Evolutionary conservation across 805 yeast genomes (phyloP).

Genomic region (Vanderwaltozyma verrucispora): DNA sequence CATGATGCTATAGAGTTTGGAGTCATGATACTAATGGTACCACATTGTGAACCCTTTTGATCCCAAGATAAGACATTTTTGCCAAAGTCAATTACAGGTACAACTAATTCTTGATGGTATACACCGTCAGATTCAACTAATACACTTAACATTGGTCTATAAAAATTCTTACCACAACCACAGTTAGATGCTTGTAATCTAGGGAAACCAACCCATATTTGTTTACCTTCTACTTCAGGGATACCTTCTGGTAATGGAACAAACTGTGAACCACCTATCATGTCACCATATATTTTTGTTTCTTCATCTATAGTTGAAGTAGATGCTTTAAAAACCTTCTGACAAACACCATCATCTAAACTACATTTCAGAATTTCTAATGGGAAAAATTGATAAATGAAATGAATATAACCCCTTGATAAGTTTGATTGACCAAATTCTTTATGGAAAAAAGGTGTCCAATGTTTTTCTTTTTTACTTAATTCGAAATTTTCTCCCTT

Average conservation of each 20-base stretch:
- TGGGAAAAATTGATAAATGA: conserved; percentile 8
- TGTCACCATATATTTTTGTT: conserved; percentile 2
- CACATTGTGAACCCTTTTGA: conserved; percentile 5
- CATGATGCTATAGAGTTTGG: conserved; percentile 10
- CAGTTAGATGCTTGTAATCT: conserved; percentile 5
- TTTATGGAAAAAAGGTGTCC: conserved; percentile 10
- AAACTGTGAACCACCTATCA: conserved; percentile 10
- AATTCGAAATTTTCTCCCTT: conserved; percentile 2
- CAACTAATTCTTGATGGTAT: conserved; percentile 8
- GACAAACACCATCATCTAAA: conserved; percentile 10
- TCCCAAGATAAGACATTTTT: conserved; percentile 8
- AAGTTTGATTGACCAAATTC: conserved; percentile 4
- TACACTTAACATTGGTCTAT: conserved; percentile 8
- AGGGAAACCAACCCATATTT: conserved; percentile 11
- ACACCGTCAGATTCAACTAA: conserved; percentile 7
- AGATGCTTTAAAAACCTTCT: conserved; percentile 6
- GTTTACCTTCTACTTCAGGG: conserved; percentile 5
- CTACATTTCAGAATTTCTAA: conserved; percentile 10
- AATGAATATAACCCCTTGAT: conserved; percentile 13
- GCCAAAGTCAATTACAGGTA: conserved; percentile 6
- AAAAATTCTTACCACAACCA: conserved; percentile 7
- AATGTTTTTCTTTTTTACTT: conserved; percentile 6
- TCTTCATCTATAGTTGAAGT: conserved; percentile 3
- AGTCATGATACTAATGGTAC: conserved; percentile 4
- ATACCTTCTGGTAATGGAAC: conserved; percentile 6